A percentile compares a stretch with the other conserved stretches of the same genome.
Conservation (phyloP, 148 eudicot genomes). For the Talinum fruticosum region DNA sequence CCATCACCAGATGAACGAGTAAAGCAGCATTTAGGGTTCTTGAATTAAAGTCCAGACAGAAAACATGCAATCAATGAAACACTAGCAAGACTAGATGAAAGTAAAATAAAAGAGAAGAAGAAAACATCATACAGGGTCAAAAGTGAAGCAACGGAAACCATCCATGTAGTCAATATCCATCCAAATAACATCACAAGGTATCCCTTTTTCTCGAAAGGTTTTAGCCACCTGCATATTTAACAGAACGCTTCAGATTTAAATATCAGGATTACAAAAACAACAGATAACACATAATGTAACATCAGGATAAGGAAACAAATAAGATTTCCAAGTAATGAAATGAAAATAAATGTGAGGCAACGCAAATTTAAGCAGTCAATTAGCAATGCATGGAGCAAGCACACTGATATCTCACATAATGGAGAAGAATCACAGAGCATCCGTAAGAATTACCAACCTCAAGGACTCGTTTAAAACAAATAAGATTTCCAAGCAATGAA, state of each 20-base stretch:
- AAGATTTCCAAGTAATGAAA: background rate
- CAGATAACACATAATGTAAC: background rate
- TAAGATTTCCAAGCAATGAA: background rate
- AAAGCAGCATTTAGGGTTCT: background rate
- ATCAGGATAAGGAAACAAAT: background rate
- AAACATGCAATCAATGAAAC: background rate
- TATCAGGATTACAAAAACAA: background rate
- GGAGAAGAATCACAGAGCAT: background rate
- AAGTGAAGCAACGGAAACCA: constrained; percentile 95
- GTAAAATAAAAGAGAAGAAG: background rate
- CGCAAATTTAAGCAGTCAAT: background rate
- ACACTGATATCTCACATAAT: background rate
- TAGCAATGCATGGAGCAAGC: background rate
- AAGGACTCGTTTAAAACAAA: constrained; percentile 54
- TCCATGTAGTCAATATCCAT: constrained; percentile 99
- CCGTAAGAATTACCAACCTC: constrained; percentile 51
- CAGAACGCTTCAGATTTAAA: background rate
- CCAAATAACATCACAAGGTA: constrained; percentile 99
- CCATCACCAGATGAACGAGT: background rate
- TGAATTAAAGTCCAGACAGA: background rate
- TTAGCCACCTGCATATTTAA: constrained; percentile 63
- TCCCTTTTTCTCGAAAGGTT: constrained; percentile 74
- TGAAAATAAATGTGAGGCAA: constrained; percentile 3
- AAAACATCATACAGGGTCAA: constrained; percentile 55
- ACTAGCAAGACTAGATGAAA: background rate